Conservation (phyloP, 345 rosid species). For the Barbarea vulgaris region DNA sequence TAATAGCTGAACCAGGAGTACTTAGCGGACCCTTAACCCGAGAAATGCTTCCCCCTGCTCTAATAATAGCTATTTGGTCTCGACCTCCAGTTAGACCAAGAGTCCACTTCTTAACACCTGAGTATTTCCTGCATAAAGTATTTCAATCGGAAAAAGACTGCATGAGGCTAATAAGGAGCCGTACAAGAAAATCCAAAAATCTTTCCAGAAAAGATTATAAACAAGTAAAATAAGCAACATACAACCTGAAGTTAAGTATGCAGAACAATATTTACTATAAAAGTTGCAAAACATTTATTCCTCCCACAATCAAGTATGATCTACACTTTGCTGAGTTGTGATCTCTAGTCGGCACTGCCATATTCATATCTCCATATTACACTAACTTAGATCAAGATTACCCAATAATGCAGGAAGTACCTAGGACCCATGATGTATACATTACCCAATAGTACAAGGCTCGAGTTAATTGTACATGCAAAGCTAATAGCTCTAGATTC, state of each 20-base stretch:
- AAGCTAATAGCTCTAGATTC: constrained; percentile 20
- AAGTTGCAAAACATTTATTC: neutral
- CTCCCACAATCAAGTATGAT: neutral
- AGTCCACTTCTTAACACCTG: constrained; percentile 82
- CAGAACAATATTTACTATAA: constrained; percentile 4
- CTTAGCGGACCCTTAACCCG: constrained; percentile 77
- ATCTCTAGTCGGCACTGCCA: constrained; percentile 1
- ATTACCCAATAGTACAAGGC: neutral
- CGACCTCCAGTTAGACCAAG: constrained; percentile 82
- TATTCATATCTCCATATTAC: neutral
- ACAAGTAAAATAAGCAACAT: neutral
- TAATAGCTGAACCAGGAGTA: constrained; percentile 62
- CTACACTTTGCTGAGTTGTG: neutral
- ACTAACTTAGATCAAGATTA: constrained; percentile 20
- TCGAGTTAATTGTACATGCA: constrained; percentile 11
- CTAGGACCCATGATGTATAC: constrained; percentile 5
- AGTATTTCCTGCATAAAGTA: constrained; percentile 68
- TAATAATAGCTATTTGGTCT: constrained; percentile 81
- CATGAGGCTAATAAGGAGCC: neutral
- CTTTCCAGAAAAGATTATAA: neutral
- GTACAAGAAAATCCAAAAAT: neutral
- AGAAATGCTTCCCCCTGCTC: constrained; percentile 92
- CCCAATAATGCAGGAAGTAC: constrained; percentile 8
- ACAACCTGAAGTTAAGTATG: constrained; percentile 9
- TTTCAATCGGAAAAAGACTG: constrained; percentile 11